A percentile compares a stretch with the other conserved stretches of the same genome.
Evolutionary conservation across 1,284 basidiomycete genomes (phyloP).

Genomic region (Cryptococcus sp.): DNA sequence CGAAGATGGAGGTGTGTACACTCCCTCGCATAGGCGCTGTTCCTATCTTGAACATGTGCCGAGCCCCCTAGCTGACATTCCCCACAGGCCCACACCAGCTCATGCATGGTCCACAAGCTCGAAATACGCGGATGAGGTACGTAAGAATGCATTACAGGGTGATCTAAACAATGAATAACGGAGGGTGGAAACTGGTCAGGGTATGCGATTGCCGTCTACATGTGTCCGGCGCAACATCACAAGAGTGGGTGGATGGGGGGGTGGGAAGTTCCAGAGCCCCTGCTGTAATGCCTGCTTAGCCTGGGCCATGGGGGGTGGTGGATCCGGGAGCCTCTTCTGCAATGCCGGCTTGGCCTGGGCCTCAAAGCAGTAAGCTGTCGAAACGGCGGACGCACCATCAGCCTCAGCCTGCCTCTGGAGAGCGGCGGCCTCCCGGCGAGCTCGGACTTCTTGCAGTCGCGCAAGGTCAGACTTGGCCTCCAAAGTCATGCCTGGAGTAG

Average conservation of each 20-base stretch:
- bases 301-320: no score
- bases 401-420: slow-evolving; percentile 79
- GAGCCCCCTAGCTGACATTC: no score
- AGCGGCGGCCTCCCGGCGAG: slow-evolving; percentile 77
- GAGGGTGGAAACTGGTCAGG: no score
- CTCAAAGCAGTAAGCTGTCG: not conserved
- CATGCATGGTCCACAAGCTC: slow-evolving; percentile 9
- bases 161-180: not conserved
- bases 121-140: slow-evolving; percentile 3
- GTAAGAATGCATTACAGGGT: not conserved
- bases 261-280: slow-evolving; percentile 1
- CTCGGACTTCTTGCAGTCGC: slow-evolving; percentile 77
- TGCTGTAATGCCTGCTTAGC: slow-evolving; percentile 34
- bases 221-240: not conserved
- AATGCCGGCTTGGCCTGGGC: not conserved
- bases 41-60: no score
- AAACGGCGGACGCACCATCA: slow-evolving; percentile 54
- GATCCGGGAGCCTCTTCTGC: slow-evolving; percentile 42
- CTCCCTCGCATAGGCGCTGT: no score
- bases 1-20: slow-evolving; percentile 59
- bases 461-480: slow-evolving; percentile 82
- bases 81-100: slow-evolving; percentile 15
- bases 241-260: not conserved
- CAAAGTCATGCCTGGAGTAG: slow-evolving; percentile 70
- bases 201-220: not conserved